Percentiles rank a stretch among this genome's conserved stretches.
Conservation (phyloP, 805 yeast species). For the Yamadazyma olivae region DNA sequence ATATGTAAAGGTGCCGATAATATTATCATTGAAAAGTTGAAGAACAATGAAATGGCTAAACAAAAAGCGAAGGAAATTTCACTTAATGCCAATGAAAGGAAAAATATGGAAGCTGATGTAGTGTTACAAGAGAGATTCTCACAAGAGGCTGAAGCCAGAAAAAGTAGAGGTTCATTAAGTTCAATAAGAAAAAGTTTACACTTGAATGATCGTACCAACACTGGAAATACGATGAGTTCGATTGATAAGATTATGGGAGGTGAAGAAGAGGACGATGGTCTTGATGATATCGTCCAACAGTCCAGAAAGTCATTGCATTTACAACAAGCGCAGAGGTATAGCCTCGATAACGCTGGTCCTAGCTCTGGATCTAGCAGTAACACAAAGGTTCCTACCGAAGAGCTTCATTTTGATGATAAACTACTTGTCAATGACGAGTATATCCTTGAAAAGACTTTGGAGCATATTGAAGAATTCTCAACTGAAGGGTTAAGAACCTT, state of each 20-base stretch:
- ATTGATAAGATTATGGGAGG: slow-evolving; percentile 49
- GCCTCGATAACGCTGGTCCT: slow-evolving; percentile 19
- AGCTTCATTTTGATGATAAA: slow-evolving; percentile 43
- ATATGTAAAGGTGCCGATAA: slow-evolving; percentile 97
- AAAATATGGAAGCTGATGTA: slow-evolving; percentile 72
- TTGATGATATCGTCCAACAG: slow-evolving; percentile 49
- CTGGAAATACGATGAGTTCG: slow-evolving; percentile 27
- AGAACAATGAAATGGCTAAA: slow-evolving; percentile 54
- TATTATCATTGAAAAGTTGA: slow-evolving; percentile 73
- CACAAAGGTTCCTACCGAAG: neutral
- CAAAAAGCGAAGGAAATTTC: slow-evolving; percentile 65
- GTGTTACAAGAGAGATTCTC: slow-evolving; percentile 57
- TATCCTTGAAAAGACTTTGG: slow-evolving; percentile 76
- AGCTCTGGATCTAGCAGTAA: neutral
- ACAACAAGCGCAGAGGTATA: slow-evolving; percentile 57
- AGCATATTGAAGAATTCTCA: slow-evolving; percentile 91
- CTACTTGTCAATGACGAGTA: slow-evolving; percentile 70
- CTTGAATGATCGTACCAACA: slow-evolving; percentile 10
- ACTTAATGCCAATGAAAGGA: slow-evolving; percentile 56
- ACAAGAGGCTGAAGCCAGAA: slow-evolving; percentile 23
- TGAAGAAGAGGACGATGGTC: slow-evolving; percentile 46
- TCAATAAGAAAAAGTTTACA: slow-evolving; percentile 29
- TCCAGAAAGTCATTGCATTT: slow-evolving; percentile 58
- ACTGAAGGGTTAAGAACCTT: slow-evolving; percentile 93
- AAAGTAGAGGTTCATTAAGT: slow-evolving; percentile 25